A percentile compares a stretch with the other conserved stretches of the same genome.
These are phyloP conservation scores for Populus euphratica DNA, from an alignment of 345 rosid genomes.

Conservation along the genomic window DNA sequence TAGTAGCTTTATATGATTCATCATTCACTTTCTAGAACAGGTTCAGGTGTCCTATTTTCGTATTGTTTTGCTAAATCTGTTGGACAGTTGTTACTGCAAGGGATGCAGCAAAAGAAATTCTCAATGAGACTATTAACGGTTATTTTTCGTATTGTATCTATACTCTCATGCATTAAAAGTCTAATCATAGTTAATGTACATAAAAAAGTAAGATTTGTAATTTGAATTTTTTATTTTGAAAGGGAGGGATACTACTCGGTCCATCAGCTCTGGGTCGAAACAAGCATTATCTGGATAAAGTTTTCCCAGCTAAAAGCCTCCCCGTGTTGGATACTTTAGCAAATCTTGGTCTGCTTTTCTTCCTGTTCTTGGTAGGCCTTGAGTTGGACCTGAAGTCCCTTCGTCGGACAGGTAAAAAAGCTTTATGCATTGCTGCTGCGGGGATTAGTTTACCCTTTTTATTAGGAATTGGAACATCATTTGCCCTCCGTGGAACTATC, in stretches of 20 bases:
- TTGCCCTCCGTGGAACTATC: conserved; percentile 40
- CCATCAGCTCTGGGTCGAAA: conserved; percentile 74
- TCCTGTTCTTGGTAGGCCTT: conserved; percentile 68
- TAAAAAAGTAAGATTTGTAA: not conserved
- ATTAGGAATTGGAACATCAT: conserved; percentile 63
- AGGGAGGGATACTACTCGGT: conserved; percentile 80
- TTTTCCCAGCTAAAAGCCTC: conserved; percentile 54
- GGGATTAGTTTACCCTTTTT: conserved; percentile 63
- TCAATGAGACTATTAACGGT: too few relatives aligned
- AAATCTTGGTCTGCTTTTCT: conserved; percentile 73
- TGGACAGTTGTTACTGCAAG: too few relatives aligned
- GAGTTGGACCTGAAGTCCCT: conserved; percentile 54
- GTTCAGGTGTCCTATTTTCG: too few relatives aligned
- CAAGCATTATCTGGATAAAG: conserved; percentile 31
- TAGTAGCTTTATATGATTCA: too few relatives aligned
- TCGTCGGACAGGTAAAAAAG: conserved; percentile 56
- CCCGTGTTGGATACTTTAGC: conserved; percentile 77
- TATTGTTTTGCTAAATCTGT: too few relatives aligned
- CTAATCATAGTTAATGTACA: too few relatives aligned
- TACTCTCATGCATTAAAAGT: too few relatives aligned
- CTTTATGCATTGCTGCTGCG: conserved; percentile 54
- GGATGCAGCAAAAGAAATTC: too few relatives aligned
- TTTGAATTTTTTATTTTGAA: not conserved
- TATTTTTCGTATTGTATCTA: too few relatives aligned
- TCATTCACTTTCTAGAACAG: too few relatives aligned